These are phyloP conservation scores for Moringa oleifera DNA, from an alignment of 345 rosid species.

Conservation along the genomic window DNA sequence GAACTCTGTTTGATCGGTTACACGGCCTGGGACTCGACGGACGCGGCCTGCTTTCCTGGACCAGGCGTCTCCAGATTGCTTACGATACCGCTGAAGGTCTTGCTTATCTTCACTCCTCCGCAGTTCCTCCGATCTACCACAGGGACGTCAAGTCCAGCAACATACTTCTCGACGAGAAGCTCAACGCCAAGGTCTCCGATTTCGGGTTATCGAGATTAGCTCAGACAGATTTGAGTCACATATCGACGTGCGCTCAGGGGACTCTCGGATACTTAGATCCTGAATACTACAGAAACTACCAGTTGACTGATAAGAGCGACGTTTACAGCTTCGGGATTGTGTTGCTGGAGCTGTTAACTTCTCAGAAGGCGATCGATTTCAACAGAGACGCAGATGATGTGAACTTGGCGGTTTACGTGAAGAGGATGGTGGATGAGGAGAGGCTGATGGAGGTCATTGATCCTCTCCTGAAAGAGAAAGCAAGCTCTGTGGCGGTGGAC, in stretches of 20 bases:
- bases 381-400: constrained; percentile 36
- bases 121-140: constrained; percentile 39
- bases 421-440: constrained; percentile 35
- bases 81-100: constrained; percentile 38
- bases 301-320: constrained; percentile 49
- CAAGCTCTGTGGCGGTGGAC: constrained; percentile 28
- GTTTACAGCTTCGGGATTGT: constrained; percentile 55
- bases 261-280: constrained; percentile 51
- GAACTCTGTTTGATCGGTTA: constrained; percentile 36
- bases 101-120: constrained; percentile 43
- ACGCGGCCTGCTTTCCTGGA: constrained; percentile 18
- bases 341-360: constrained; percentile 41
- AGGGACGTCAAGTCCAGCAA: constrained; percentile 52
- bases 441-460: constrained; percentile 32
- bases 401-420: constrained; percentile 37
- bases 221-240: constrained; percentile 35
- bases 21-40: constrained; percentile 1
- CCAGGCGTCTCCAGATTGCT: constrained; percentile 33
- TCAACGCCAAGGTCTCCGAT: constrained; percentile 43
- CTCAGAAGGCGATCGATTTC: constrained; percentile 41
- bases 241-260: constrained; percentile 52
- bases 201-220: constrained; percentile 49
- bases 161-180: constrained; percentile 40
- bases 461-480: constrained; percentile 28
- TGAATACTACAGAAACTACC: constrained; percentile 37